Conservation (phyloP, 768 basidiomycete genomes). For the Crepidotus variabilis region DNA sequence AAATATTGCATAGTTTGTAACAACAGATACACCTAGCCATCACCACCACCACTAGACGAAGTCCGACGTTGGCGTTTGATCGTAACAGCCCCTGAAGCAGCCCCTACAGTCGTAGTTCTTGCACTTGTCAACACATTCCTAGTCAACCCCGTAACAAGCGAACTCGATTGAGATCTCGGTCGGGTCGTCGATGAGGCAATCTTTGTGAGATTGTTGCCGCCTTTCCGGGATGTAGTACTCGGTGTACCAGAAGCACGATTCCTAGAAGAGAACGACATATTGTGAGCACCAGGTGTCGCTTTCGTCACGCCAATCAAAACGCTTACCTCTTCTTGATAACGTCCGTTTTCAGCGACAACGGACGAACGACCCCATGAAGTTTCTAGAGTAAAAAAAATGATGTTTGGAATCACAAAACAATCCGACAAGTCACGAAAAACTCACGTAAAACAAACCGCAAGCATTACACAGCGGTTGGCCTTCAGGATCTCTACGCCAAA, state of each 20-base stretch:
- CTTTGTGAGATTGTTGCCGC: slow-evolving; percentile 60
- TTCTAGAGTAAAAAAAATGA: slow-evolving; percentile 48
- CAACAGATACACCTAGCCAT: slow-evolving; percentile 19
- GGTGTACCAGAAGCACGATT: slow-evolving; percentile 81
- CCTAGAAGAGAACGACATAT: slow-evolving; percentile 30
- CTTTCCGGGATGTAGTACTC: slow-evolving; percentile 62
- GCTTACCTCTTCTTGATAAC: slow-evolving; percentile 92
- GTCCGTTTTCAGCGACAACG: slow-evolving; percentile 93
- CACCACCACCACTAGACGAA: slow-evolving; percentile 40
- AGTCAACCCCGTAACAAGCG: slow-evolving; percentile 43
- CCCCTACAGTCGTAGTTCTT: slow-evolving; percentile 25
- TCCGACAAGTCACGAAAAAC: slow-evolving; percentile 24
- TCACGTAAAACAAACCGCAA: slow-evolving; percentile 89
- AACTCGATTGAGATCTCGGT: slow-evolving; percentile 70
- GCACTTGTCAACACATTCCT: slow-evolving; percentile 29
- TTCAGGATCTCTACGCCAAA: slow-evolving; percentile 91
- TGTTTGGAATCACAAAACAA: slow-evolving; percentile 2
- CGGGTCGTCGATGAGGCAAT: slow-evolving; percentile 70
- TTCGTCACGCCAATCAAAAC: neutral
- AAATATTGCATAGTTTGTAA: slow-evolving; percentile 11
- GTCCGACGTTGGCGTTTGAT: slow-evolving; percentile 84
- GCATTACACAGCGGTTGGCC: slow-evolving; percentile 94
- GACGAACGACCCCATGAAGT: slow-evolving; percentile 92
- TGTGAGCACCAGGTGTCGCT: slow-evolving; percentile 1
- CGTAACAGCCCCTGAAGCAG: slow-evolving; percentile 32